These are phyloP conservation scores for Trichoderma atrobrunneum DNA, from an alignment of 2,329 filamentous ascomycete species.

Conservation along the genomic window DNA sequence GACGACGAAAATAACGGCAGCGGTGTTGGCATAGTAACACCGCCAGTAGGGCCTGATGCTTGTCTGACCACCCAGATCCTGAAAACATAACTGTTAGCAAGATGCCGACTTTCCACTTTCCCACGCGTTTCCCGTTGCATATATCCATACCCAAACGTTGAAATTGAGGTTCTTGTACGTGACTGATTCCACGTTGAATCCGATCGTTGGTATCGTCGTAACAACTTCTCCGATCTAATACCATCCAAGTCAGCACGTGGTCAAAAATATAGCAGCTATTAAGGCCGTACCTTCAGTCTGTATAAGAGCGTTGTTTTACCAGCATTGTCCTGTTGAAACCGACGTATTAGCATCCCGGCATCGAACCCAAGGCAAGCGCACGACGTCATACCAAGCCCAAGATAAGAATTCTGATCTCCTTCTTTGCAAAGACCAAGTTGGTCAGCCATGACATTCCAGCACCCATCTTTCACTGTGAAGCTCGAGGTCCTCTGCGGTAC, in stretches of 20 bases:
- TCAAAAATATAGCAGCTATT: not conserved
- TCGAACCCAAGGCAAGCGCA: not conserved
- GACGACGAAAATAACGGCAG: conserved; percentile 97
- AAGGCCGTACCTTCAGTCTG: conserved; percentile 72
- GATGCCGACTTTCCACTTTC: not conserved
- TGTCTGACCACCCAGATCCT: conserved; percentile 97
- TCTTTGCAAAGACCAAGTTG: conserved; percentile 80
- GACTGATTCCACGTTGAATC: conserved; percentile 98
- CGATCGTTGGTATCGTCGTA: conserved; percentile 97
- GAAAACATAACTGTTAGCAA: conserved; percentile 17
- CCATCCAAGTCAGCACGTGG: not conserved
- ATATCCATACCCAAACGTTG: conserved; percentile 81
- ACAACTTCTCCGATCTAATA: conserved; percentile 93
- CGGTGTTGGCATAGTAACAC: conserved; percentile 98
- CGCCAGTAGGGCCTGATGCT: conserved; percentile 98
- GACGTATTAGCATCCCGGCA: conserved; percentile 22
- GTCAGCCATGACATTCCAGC: conserved; percentile 68
- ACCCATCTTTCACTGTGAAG: conserved; percentile 51
- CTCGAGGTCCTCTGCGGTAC: not conserved
- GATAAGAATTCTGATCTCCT: conserved; percentile 96
- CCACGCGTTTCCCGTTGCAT: conserved; percentile 7
- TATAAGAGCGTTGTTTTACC: conserved; percentile 97
- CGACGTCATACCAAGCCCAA: conserved; percentile 72
- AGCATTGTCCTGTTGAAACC: conserved; percentile 79
- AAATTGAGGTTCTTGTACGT: conserved; percentile 98